Evolutionary conservation across 768 basidiomycete genomes (phyloP).

Genomic region (Mrakia hoshinonis): DNA sequence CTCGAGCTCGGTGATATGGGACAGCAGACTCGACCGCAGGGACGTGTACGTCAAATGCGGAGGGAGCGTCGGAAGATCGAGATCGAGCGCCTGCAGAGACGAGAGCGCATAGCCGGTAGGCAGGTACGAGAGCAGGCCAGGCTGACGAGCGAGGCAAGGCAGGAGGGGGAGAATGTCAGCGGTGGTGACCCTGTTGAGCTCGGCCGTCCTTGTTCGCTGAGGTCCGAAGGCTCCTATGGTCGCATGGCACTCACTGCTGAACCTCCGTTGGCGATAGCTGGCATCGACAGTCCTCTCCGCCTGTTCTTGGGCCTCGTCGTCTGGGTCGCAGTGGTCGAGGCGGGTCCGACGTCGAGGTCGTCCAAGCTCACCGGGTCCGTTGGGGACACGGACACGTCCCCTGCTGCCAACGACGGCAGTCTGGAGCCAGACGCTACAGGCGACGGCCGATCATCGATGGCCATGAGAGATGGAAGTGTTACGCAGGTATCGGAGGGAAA

Average conservation of each 20-base stretch:
- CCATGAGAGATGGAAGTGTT: no score
- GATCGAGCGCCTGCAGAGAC: constrained; percentile 27
- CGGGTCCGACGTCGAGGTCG: neutral
- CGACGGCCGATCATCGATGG: no score
- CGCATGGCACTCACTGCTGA: neutral
- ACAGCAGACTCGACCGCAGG: constrained; percentile 19
- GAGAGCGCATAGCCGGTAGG: constrained; percentile 22
- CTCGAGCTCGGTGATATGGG: constrained; percentile 27
- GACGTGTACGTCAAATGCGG: constrained; percentile 24
- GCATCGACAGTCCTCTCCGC: neutral
- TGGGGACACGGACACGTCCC: no score
- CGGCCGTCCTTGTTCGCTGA: neutral
- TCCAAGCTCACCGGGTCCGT: no score
- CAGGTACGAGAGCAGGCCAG: constrained; percentile 20
- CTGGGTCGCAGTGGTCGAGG: neutral
- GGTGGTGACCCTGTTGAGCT: neutral
- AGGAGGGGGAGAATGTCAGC: neutral
- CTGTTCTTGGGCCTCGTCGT: neutral
- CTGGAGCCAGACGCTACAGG: no score
- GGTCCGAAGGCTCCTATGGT: neutral
- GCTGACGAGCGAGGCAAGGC: neutral
- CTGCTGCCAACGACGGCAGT: no score
- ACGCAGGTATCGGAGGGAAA: no score
- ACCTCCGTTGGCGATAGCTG: neutral
- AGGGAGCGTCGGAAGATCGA: constrained; percentile 22